phyloP scores from a whole-genome alignment of 2,329 filamentous ascomycete genomes.

The Gremmenia infestans region DNA sequence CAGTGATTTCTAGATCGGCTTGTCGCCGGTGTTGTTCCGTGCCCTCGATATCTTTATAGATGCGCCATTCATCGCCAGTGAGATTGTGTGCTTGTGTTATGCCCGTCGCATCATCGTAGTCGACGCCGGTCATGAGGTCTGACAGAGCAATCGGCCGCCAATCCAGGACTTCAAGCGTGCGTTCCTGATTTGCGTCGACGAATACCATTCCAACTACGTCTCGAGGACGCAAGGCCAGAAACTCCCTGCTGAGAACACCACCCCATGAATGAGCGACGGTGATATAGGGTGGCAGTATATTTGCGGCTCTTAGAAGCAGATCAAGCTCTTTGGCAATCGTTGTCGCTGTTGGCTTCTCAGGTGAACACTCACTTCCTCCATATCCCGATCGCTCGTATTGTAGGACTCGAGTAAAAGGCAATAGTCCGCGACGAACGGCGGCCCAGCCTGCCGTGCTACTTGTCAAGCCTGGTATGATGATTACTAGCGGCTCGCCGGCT shows the following conservation, averaged over 20 bases:
- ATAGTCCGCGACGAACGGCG: constrained; percentile 14
- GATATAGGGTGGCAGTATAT: constrained; percentile 6
- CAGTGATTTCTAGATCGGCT: not conserved
- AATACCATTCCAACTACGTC: constrained; percentile 11
- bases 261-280: constrained; percentile 11
- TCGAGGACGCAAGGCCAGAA: constrained; percentile 5
- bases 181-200: constrained; percentile 9
- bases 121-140: not conserved
- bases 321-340: constrained; percentile 8
- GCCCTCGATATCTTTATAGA: not conserved
- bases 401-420: constrained; percentile 16
- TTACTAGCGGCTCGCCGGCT: constrained; percentile 12
- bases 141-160: not conserved
- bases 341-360: not conserved
- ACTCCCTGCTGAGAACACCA: constrained; percentile 11
- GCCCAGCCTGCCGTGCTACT: constrained; percentile 17
- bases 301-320: constrained; percentile 2
- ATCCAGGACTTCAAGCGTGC: not conserved
- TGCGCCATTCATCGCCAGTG: not conserved
- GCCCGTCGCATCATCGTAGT: not conserved
- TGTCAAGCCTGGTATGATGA: constrained; percentile 21
- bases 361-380: constrained; percentile 9
- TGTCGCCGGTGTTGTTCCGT: not conserved
- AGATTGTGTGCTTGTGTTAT: not conserved
- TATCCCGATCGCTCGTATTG: constrained; percentile 24